Evolutionary conservation across 2,329 filamentous ascomycete species (phyloP).

Genomic region (Neodidymelliopsis sp.): DNA sequence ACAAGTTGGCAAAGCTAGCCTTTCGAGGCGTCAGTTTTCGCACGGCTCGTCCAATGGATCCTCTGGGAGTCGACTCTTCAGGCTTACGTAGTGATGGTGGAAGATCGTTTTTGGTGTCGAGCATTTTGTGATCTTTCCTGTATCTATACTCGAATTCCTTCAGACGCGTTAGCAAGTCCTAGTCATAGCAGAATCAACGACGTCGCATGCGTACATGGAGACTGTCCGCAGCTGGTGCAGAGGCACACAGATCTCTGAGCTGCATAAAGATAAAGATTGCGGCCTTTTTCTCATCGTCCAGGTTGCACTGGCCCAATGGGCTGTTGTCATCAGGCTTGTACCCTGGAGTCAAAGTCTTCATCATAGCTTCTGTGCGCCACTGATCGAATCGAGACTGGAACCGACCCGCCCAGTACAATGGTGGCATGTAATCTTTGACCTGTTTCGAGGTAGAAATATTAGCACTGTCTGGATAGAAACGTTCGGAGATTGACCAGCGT

Average conservation of each 20-base stretch:
- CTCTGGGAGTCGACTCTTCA: slow-evolving; percentile 29
- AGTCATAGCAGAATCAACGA: too few relatives aligned
- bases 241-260: slow-evolving; percentile 39
- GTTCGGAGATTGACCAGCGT: slow-evolving; percentile 17
- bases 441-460: slow-evolving; percentile 28
- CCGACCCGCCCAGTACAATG: slow-evolving; percentile 45
- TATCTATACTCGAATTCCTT: slow-evolving; percentile 48
- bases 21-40: slow-evolving; percentile 47
- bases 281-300: slow-evolving; percentile 39
- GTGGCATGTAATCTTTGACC: slow-evolving; percentile 46
- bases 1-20: slow-evolving; percentile 43
- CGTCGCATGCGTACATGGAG: slow-evolving; percentile 37
- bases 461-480: slow-evolving; percentile 24
- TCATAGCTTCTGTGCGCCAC: slow-evolving; percentile 45
- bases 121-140: slow-evolving; percentile 38
- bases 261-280: slow-evolving; percentile 41
- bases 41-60: slow-evolving; percentile 40
- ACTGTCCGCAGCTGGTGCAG: slow-evolving; percentile 41
- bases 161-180: not conserved
- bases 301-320: slow-evolving; percentile 28
- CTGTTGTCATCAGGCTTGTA: slow-evolving; percentile 17
- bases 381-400: slow-evolving; percentile 45
- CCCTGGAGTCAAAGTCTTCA: slow-evolving; percentile 24
- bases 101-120: slow-evolving; percentile 26
- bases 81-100: slow-evolving; percentile 31